phyloP scores from a whole-genome alignment of 1,139 yeast species.

The Candida pseudoviswanathii region DNA sequence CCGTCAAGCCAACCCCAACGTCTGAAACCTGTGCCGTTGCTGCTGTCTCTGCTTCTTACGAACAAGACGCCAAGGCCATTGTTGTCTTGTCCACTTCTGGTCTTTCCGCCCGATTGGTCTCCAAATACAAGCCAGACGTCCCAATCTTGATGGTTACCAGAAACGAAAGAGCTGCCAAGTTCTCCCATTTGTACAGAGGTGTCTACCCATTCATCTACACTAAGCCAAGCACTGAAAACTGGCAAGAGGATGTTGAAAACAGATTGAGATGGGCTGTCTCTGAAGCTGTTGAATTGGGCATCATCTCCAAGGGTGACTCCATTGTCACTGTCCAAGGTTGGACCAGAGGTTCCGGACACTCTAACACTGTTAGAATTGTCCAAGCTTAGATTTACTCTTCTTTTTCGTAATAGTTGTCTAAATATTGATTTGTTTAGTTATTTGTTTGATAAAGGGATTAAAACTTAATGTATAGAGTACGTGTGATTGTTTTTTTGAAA shows the following conservation, averaged over 20 bases:
- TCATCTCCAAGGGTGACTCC: conserved; percentile 83
- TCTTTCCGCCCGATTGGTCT: conserved; percentile 90
- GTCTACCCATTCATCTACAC: conserved; percentile 93
- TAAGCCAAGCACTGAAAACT: conserved; percentile 68
- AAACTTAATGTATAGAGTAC: conserved; percentile 6
- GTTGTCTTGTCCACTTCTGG: conserved; percentile 96
- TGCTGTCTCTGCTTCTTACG: conserved; percentile 94
- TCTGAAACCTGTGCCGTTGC: conserved; percentile 97
- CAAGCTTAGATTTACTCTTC: conserved; percentile 36
- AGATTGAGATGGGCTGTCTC: conserved; percentile 94
- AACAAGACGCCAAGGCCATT: conserved; percentile 95
- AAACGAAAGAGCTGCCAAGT: conserved; percentile 90
- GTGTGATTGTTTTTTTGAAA: neutral
- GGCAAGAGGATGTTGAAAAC: conserved; percentile 96
- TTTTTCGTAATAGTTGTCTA: neutral
- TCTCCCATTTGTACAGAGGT: conserved; percentile 95
- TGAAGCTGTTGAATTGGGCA: conserved; percentile 86
- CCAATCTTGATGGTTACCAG: conserved; percentile 99
- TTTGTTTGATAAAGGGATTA: neutral
- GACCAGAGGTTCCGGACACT: conserved; percentile 98
- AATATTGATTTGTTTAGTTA: conserved; percentile 3
- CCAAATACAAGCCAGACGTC: conserved; percentile 96
- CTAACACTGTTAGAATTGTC: conserved; percentile 89
- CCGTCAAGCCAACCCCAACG: conserved; percentile 88
- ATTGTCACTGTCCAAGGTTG: conserved; percentile 98